Evolutionary conservation across 371 early-diverging fungal species (phyloP).

Genomic region (Sanchytrium tribonematis): DNA sequence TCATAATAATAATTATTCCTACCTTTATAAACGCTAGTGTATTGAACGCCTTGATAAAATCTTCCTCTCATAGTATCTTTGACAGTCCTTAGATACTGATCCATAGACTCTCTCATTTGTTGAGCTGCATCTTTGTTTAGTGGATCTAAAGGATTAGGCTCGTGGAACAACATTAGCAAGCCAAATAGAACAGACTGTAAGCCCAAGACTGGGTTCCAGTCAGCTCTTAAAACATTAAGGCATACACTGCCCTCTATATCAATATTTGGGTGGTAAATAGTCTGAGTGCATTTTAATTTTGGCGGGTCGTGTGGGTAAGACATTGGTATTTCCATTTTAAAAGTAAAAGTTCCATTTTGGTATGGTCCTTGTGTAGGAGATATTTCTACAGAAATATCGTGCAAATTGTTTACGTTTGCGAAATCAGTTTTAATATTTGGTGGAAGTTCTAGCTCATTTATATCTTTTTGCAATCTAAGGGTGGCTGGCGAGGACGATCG

Average conservation of each 20-base stretch:
- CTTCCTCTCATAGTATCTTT: conserved; percentile 1
- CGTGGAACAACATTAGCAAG: conserved; percentile 74
- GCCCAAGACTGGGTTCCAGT: conserved; percentile 97
- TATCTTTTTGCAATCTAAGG: background rate
- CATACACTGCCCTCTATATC: conserved; percentile 92
- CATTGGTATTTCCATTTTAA: conserved; percentile 60
- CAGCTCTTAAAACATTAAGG: conserved; percentile 91
- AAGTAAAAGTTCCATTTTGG: conserved; percentile 61
- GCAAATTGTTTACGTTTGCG: conserved; percentile 47
- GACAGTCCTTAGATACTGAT: background rate
- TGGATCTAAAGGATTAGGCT: conserved; percentile 97
- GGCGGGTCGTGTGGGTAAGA: conserved; percentile 98
- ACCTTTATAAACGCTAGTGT: background rate
- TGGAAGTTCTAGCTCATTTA: conserved; percentile 22
- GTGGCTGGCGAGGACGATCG: background rate
- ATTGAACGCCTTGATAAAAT: background rate
- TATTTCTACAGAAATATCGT: conserved; percentile 37
- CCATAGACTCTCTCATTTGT: background rate
- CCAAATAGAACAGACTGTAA: conserved; percentile 84
- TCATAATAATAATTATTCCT: background rate
- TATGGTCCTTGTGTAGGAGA: conserved; percentile 47
- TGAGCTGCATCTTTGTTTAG: conserved; percentile 39
- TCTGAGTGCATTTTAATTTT: conserved; percentile 66
- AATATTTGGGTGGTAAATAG: conserved; percentile 97
- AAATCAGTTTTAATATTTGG: conserved; percentile 42